Percentiles rank a stretch among this genome's conserved stretches.
Conservation (phyloP, 371 early-diverging fungal genomes). For the Choanephora cucurbitarum region DNA sequence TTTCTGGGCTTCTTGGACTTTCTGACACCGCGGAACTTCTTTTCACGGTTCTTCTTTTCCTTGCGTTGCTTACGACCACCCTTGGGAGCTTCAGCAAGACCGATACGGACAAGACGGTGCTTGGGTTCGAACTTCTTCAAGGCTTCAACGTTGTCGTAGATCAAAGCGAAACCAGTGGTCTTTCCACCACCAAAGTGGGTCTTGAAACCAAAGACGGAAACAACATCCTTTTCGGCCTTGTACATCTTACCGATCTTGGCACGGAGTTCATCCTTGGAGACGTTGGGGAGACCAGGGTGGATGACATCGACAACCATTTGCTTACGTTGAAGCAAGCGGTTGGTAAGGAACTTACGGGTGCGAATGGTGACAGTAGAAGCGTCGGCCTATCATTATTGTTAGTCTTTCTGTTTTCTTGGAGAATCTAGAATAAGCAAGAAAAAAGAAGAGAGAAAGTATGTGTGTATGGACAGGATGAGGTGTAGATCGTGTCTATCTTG, state of each 20-base stretch:
- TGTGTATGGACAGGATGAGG: too few relatives aligned
- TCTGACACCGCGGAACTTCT: slow-evolving; percentile 98
- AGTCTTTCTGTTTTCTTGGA: not conserved
- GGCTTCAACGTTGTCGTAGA: slow-evolving; percentile 95
- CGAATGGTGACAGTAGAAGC: slow-evolving; percentile 85
- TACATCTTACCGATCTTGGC: slow-evolving; percentile 96
- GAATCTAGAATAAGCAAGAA: too few relatives aligned
- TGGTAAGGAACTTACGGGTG: slow-evolving; percentile 98
- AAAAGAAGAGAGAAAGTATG: too few relatives aligned
- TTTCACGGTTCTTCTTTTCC: slow-evolving; percentile 98
- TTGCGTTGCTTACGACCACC: slow-evolving; percentile 97
- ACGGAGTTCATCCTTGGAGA: slow-evolving; percentile 92
- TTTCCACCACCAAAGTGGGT: slow-evolving; percentile 98
- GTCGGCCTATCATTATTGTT: slow-evolving; percentile 58
- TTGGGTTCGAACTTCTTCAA: slow-evolving; percentile 99
- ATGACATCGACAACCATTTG: slow-evolving; percentile 98
- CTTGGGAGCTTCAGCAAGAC: slow-evolving; percentile 75
- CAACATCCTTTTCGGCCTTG: slow-evolving; percentile 90
- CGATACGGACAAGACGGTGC: slow-evolving; percentile 90
- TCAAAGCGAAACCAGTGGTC: slow-evolving; percentile 96
- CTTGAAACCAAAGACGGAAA: slow-evolving; percentile 95
- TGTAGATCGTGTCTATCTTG: too few relatives aligned
- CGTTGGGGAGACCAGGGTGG: slow-evolving; percentile 93
- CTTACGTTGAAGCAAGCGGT: slow-evolving; percentile 97
- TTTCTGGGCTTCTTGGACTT: slow-evolving; percentile 77